Evolutionary conservation across 2,329 filamentous ascomycete species (phyloP).

Genomic region (Curvularia lunata): DNA sequence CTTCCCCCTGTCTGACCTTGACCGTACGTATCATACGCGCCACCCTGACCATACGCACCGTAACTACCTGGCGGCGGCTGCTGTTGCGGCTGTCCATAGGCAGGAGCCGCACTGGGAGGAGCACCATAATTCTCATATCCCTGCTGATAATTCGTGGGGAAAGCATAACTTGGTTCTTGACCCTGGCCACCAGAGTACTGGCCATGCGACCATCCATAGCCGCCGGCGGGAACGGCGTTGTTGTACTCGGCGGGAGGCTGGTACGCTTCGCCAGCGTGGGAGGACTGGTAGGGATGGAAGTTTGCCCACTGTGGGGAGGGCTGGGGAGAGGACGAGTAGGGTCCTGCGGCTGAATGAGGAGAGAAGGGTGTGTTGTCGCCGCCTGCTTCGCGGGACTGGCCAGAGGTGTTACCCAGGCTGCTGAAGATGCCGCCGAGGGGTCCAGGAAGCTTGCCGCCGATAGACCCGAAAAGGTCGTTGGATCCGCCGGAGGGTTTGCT

Average conservation of each 20-base stretch:
- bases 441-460: conserved; percentile 28
- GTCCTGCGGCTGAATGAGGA: conserved; percentile 9
- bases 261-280: conserved; percentile 39
- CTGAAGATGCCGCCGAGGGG: conserved; percentile 25
- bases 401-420: conserved; percentile 27
- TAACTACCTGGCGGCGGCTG: conserved; percentile 27
- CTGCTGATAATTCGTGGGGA: conserved; percentile 48
- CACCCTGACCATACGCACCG: conserved; percentile 27
- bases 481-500: conserved; percentile 16
- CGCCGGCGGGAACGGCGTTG: conserved; percentile 32
- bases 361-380: conserved; percentile 22
- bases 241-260: conserved; percentile 38
- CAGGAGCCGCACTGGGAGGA: conserved; percentile 11
- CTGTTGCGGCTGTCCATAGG: conserved; percentile 26
- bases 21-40: conserved; percentile 31
- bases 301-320: conserved; percentile 34
- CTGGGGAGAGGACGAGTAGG: conserved; percentile 37
- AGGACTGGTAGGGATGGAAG: conserved; percentile 48
- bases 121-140: conserved; percentile 42
- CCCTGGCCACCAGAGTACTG: conserved; percentile 44
- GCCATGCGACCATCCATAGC: conserved; percentile 37
- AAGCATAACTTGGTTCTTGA: conserved; percentile 40
- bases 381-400: conserved; percentile 34
- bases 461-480: conserved; percentile 35
- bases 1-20: conserved; percentile 21